Conservation (phyloP, 306 rosid species). For the Cicer pinnatifidum region DNA sequence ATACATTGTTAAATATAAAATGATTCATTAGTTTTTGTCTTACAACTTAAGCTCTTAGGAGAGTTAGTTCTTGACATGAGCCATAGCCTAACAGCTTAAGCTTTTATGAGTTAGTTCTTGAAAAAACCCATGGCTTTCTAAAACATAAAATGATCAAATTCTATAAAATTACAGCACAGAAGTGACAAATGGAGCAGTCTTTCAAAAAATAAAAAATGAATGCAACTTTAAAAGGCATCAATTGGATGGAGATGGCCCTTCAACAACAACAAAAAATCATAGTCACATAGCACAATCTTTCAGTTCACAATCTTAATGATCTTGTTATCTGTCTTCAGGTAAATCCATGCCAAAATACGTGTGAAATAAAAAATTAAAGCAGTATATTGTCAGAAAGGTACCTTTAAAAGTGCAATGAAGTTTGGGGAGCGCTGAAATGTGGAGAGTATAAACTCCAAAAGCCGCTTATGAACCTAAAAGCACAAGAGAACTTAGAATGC, state of each 20-base stretch:
- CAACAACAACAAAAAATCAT: slow-evolving; percentile 13
- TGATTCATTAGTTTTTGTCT: not conserved
- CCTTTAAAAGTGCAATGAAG: slow-evolving; percentile 89
- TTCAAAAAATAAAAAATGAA: slow-evolving; percentile 18
- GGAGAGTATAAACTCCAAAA: slow-evolving; percentile 86
- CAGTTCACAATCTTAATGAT: not conserved
- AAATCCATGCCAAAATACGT: slow-evolving; percentile 20
- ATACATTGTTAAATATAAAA: not conserved
- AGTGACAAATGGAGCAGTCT: slow-evolving; percentile 14
- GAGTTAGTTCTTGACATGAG: slow-evolving; percentile 28
- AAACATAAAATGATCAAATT: slow-evolving; percentile 29
- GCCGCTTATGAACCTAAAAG: slow-evolving; percentile 79
- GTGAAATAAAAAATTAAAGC: slow-evolving; percentile 27
- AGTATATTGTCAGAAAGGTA: slow-evolving; percentile 42
- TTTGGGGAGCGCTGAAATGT: slow-evolving; percentile 85
- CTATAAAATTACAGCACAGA: not conserved
- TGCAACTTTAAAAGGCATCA: slow-evolving; percentile 18
- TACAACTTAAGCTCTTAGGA: not conserved
- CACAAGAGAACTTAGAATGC: slow-evolving; percentile 34
- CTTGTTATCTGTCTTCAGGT: not conserved
- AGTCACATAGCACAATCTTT: slow-evolving; percentile 11
- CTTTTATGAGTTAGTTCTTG: not conserved
- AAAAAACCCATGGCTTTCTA: slow-evolving; percentile 17
- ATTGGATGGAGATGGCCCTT: not conserved
- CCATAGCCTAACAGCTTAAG: slow-evolving; percentile 22